phyloP scores from a whole-genome alignment of 2,329 filamentous ascomycete species.

The Stemphylium vesicarium region DNA sequence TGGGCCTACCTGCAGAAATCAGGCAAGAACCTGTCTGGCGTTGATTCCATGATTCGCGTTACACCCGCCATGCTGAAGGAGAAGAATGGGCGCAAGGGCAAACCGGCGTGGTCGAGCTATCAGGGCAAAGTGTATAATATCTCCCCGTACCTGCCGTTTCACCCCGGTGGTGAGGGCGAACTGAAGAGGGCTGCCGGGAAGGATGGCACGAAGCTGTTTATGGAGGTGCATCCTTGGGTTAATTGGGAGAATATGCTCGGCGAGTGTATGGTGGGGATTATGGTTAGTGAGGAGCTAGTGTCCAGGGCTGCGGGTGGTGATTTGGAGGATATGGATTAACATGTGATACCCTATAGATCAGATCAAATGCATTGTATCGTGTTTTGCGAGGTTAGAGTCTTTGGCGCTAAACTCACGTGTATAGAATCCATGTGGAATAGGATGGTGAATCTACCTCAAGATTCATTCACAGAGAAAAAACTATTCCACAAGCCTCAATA shows the following conservation, averaged over 20 bases:
- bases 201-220: conserved; percentile 68
- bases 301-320: conserved; percentile 22
- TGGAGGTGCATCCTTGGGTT: conserved; percentile 71
- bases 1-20: conserved; percentile 87
- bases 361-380: conserved; percentile 9
- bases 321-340: conserved; percentile 67
- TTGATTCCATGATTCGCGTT: conserved; percentile 69
- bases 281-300: conserved; percentile 63
- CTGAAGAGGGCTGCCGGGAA: conserved; percentile 79
- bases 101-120: conserved; percentile 88
- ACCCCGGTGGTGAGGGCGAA: conserved; percentile 84
- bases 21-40: conserved; percentile 58
- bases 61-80: conserved; percentile 79
- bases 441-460: too few species aligned
- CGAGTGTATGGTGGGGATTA: conserved; percentile 66
- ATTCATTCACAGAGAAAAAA: too few species aligned
- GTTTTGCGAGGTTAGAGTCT: neutral
- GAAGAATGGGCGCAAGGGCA: conserved; percentile 82
- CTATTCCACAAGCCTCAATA: neutral
- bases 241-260: conserved; percentile 72
- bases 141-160: conserved; percentile 85
- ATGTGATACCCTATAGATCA: conserved; percentile 26
- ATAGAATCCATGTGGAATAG: too few species aligned
- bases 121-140: conserved; percentile 95
- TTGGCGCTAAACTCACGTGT: too few species aligned